A percentile compares a stretch with the other conserved stretches of the same genome.
Conservation (phyloP, 345 rosid genomes). For the Eucalyptus cladocalyx region DNA sequence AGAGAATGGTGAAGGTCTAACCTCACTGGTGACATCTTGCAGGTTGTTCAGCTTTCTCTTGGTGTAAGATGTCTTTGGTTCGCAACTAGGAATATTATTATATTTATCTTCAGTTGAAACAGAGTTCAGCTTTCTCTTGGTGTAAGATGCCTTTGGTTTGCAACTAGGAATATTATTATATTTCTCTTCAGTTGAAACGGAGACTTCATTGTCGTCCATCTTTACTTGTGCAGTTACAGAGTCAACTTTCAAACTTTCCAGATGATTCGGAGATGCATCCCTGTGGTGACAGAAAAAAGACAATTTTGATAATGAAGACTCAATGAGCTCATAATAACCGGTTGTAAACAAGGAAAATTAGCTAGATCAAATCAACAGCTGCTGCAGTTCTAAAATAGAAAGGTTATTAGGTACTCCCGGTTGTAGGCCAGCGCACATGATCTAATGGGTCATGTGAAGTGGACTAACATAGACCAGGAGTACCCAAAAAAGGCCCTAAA, state of each 20-base stretch:
- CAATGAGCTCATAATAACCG: background rate
- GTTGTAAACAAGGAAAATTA: background rate
- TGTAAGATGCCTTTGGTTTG: background rate
- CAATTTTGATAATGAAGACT: background rate
- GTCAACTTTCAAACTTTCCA: background rate
- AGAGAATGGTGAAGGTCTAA: background rate
- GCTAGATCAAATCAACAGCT: background rate
- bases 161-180: background rate
- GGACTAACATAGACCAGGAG: background rate
- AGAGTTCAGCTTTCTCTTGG: background rate
- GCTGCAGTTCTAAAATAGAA: background rate
- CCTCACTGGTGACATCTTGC: background rate
- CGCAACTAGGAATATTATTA: background rate
- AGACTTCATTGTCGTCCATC: conserved; percentile 5
- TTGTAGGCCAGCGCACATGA: background rate
- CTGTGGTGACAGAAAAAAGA: background rate
- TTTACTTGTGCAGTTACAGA: background rate
- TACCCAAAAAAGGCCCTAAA: background rate
- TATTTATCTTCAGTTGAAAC: background rate
- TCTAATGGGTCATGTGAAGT: background rate
- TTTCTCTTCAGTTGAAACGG: background rate
- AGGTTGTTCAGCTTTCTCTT: background rate
- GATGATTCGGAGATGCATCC: background rate
- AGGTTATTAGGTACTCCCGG: background rate
- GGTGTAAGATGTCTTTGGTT: background rate